phyloP scores from a whole-genome alignment of 306 rosid genomes.

The Castanopsis chinensis region DNA sequence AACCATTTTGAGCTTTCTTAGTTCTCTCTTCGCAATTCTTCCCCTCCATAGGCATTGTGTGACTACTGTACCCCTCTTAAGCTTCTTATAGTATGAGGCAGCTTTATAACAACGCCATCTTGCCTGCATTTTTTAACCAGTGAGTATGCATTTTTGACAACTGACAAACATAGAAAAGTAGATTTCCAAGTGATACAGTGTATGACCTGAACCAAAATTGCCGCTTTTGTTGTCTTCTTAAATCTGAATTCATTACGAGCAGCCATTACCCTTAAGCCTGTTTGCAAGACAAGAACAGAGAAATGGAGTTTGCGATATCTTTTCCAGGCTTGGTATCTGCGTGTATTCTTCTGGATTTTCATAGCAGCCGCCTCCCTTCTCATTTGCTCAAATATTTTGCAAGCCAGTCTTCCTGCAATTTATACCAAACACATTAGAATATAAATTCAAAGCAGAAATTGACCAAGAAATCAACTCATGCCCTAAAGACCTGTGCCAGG shows the following conservation, averaged over 20 bases:
- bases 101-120: constrained; percentile 83
- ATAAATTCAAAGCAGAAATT: constrained; percentile 19
- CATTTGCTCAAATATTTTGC: constrained; percentile 60
- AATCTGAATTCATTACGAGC: constrained; percentile 67
- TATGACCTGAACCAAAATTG: constrained; percentile 72
- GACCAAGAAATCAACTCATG: constrained; percentile 23
- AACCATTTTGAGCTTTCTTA: constrained; percentile 94
- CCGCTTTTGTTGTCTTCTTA: constrained; percentile 74
- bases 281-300: constrained; percentile 70
- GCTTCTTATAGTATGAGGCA: constrained; percentile 63
- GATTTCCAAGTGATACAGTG: constrained; percentile 16
- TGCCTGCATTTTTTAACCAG: constrained; percentile 54
- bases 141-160: constrained; percentile 18
- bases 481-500: constrained; percentile 5
- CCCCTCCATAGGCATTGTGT: constrained; percentile 93
- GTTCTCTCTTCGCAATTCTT: constrained; percentile 64
- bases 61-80: constrained; percentile 70
- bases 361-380: constrained; percentile 73
- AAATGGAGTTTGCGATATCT: constrained; percentile 52
- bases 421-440: constrained; percentile 24
- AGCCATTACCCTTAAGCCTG: constrained; percentile 85
- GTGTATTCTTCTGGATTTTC: constrained; percentile 75
- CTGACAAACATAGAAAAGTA: neutral
- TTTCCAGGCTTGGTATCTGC: constrained; percentile 63
- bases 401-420: constrained; percentile 77